These are phyloP conservation scores for Fusarium marasasianum DNA, from an alignment of 2,329 filamentous ascomycete species.

Conservation along the genomic window DNA sequence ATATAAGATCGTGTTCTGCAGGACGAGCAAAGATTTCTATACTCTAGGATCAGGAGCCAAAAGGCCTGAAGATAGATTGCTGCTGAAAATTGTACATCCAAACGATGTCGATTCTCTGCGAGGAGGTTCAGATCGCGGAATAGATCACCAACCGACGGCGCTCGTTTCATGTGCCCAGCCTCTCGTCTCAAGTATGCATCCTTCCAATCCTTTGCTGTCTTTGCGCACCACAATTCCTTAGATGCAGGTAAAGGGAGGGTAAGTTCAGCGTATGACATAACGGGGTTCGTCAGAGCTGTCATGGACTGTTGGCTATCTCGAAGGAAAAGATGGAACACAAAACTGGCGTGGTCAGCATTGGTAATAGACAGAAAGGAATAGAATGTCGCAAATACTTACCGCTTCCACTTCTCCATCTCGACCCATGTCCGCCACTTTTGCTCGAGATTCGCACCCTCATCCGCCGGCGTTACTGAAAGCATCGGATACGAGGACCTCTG, in stretches of 20 bases:
- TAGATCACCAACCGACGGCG: slow-evolving; percentile 64
- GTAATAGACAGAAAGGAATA: background rate
- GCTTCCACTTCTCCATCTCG: slow-evolving; percentile 72
- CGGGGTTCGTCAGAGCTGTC: slow-evolving; percentile 69
- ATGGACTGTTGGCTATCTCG: slow-evolving; percentile 75
- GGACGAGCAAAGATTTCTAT: slow-evolving; percentile 66
- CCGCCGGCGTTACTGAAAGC: slow-evolving; percentile 61
- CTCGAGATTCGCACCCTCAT: slow-evolving; percentile 66
- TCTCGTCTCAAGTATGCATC: slow-evolving; percentile 60
- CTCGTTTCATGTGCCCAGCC: slow-evolving; percentile 51
- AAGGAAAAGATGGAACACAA: slow-evolving; percentile 72
- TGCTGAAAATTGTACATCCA: slow-evolving; percentile 66
- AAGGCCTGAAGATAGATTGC: slow-evolving; percentile 72
- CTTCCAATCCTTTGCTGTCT: slow-evolving; percentile 72
- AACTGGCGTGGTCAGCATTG: slow-evolving; percentile 48
- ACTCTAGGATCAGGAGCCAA: slow-evolving; percentile 73
- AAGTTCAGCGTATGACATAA: slow-evolving; percentile 75
- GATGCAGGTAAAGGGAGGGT: slow-evolving; percentile 71
- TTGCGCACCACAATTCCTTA: slow-evolving; percentile 72
- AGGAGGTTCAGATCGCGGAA: slow-evolving; percentile 66
- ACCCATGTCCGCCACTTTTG: slow-evolving; percentile 74
- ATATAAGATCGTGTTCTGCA: slow-evolving; percentile 59
- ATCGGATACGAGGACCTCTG: slow-evolving; percentile 63
- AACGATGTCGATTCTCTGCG: slow-evolving; percentile 55
- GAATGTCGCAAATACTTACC: slow-evolving; percentile 47